Percentiles rank a stretch among this genome's conserved stretches.
These are phyloP conservation scores for Fallopia convolvulus DNA, from an alignment of 148 eudicot species.

Conservation along the genomic window DNA sequence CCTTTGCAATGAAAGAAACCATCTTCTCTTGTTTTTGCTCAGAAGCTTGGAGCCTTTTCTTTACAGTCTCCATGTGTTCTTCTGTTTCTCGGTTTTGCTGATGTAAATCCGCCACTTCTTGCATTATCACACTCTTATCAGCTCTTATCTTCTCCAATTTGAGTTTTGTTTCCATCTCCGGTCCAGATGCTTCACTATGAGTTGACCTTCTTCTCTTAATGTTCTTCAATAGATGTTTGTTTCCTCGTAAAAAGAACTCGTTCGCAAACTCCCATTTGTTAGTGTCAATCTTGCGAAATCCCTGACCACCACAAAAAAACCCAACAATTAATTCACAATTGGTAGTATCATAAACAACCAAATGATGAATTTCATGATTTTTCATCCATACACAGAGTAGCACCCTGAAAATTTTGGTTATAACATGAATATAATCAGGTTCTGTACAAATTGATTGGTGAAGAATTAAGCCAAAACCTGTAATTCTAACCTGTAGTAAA, in stretches of 20 bases:
- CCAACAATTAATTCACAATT: slow-evolving; percentile 18
- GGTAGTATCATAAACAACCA: neutral
- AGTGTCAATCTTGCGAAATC: slow-evolving; percentile 75
- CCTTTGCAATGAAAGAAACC: slow-evolving; percentile 72
- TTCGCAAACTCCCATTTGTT: slow-evolving; percentile 85
- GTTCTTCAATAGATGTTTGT: slow-evolving; percentile 62
- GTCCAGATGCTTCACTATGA: slow-evolving; percentile 30
- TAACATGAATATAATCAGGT: neutral
- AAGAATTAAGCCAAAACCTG: slow-evolving; percentile 13
- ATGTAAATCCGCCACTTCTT: slow-evolving; percentile 63
- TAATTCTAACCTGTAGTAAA: too few species aligned
- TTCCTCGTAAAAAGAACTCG: slow-evolving; percentile 57
- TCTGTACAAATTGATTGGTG: neutral
- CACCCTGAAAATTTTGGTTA: neutral
- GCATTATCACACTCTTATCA: slow-evolving; percentile 53
- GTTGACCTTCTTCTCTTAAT: slow-evolving; percentile 54
- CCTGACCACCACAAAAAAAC: slow-evolving; percentile 36
- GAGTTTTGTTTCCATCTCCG: slow-evolving; percentile 23
- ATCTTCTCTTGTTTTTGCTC: slow-evolving; percentile 72
- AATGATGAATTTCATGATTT: neutral
- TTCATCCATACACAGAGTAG: neutral
- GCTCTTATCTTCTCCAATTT: slow-evolving; percentile 50
- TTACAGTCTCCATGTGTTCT: slow-evolving; percentile 41
- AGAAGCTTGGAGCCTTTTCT: slow-evolving; percentile 54
- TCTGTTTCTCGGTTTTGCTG: slow-evolving; percentile 59